phyloP scores from a whole-genome alignment of 2,329 filamentous ascomycete genomes.

The Myriosclerotinia scirpicola region DNA sequence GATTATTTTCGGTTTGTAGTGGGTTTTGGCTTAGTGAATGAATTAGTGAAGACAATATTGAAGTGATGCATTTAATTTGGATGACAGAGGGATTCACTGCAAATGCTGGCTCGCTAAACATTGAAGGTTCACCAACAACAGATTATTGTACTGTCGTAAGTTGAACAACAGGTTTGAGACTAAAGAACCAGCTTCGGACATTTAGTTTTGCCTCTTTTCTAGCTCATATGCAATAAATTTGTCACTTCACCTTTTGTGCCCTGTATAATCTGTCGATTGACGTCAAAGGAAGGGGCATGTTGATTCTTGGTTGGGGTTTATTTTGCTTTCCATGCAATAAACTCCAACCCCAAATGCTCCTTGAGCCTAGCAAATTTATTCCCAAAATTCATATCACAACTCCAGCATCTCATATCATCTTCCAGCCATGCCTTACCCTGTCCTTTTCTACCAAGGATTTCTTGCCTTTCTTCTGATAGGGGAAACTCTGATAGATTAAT shows the following conservation, averaged over 20 bases:
- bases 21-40: too few species aligned
- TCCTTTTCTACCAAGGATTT: constrained; percentile 43
- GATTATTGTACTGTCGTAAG: too few species aligned
- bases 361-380: constrained; percentile 75
- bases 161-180: neutral
- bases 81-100: neutral
- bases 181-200: too few species aligned
- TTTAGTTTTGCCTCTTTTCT: neutral
- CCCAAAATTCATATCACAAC: constrained; percentile 72
- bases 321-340: constrained; percentile 69
- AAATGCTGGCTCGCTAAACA: neutral
- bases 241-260: neutral
- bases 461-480: constrained; percentile 51
- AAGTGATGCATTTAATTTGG: neutral
- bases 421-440: constrained; percentile 56
- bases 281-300: neutral
- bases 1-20: too few species aligned
- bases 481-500: constrained; percentile 79
- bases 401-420: constrained; percentile 76
- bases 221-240: neutral
- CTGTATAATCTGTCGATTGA: neutral
- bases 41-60: neutral
- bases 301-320: constrained; percentile 39
- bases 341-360: constrained; percentile 72
- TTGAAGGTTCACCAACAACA: too few species aligned